Percentiles rank a stretch among this genome's conserved stretches.
Evolutionary conservation across 345 rosid genomes (phyloP).

Genomic region (Toxicodendron radicans): DNA sequence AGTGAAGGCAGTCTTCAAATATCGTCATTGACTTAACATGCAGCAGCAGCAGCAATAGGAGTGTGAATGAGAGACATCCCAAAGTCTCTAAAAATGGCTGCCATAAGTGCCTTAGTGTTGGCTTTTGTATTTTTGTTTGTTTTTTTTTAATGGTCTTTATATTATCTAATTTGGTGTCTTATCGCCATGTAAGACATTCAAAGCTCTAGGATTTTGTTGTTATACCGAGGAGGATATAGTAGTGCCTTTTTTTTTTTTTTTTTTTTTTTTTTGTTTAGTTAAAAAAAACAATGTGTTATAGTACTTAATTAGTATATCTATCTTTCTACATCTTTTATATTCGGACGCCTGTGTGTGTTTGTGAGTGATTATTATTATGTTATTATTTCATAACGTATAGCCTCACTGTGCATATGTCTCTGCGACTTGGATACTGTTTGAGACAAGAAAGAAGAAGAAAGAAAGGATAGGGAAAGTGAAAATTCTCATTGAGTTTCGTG

Average conservation of each 20-base stretch:
- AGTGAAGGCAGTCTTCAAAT: slow-evolving; percentile 5
- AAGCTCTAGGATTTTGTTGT: slow-evolving; percentile 40
- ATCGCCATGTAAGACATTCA: slow-evolving; percentile 28
- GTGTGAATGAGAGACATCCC: slow-evolving; percentile 31
- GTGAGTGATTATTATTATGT: slow-evolving; percentile 6
- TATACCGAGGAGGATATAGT: slow-evolving; percentile 36
- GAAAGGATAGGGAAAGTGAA: slow-evolving; percentile 16
- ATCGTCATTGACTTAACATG: slow-evolving; percentile 14
- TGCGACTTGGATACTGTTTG: background rate
- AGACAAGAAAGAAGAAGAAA: background rate
- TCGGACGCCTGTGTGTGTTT: background rate
- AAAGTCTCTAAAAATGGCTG: slow-evolving; percentile 35
- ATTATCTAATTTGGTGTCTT: slow-evolving; percentile 23
- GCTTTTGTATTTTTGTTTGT: slow-evolving; percentile 20
- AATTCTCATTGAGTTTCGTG: slow-evolving; percentile 11
- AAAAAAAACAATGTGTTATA: background rate
- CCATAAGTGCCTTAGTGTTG: slow-evolving; percentile 27
- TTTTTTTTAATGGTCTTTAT: background rate
- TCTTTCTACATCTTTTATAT: background rate
- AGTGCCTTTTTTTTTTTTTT: slow-evolving; percentile 4
- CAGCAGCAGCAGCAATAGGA: background rate
- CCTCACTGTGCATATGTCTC: background rate
- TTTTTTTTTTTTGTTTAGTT: too few relatives aligned
- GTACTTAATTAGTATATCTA: background rate
- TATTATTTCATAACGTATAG: background rate